Evolutionary conservation across 331 rosid species (phyloP).

Genomic region (Quercus tomentella): DNA sequence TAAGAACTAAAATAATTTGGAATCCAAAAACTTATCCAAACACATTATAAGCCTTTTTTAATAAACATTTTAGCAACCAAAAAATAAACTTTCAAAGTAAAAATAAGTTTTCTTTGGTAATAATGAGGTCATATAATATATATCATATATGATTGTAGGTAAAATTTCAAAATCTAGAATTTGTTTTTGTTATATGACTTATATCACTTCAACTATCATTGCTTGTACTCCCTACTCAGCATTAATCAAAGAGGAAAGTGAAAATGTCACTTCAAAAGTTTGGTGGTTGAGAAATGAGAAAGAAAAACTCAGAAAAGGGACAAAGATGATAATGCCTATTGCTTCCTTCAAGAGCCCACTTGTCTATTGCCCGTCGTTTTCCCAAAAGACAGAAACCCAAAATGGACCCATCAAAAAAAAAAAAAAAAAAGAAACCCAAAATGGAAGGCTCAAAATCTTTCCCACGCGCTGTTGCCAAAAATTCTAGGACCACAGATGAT

Average conservation of each 20-base stretch:
- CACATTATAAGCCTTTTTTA: no score
- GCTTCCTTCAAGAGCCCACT: slow-evolving; percentile 22
- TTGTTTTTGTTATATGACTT: not conserved
- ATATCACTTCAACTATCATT: not conserved
- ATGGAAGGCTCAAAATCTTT: not conserved
- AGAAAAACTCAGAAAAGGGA: slow-evolving; percentile 1
- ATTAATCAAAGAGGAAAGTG: slow-evolving; percentile 1
- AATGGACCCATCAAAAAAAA: no score
- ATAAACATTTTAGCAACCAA: no score
- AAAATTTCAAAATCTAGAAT: not conserved
- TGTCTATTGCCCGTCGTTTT: slow-evolving; percentile 27
- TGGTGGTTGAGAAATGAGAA: slow-evolving; percentile 19
- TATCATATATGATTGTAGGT: no score
- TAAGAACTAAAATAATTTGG: no score
- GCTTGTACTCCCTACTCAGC: not conserved
- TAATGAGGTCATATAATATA: no score
- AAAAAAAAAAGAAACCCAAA: not conserved
- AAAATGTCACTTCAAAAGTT: slow-evolving; percentile 28
- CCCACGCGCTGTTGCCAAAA: not conserved
- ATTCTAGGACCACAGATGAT: no score
- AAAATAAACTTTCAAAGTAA: no score
- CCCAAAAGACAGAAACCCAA: not conserved
- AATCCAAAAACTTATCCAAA: no score
- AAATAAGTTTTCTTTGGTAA: no score
- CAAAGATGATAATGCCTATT: slow-evolving; percentile 27